These are phyloP conservation scores for Aspergillus hancockii DNA, from an alignment of 495 filamentous ascomycete species.

Conservation along the genomic window DNA sequence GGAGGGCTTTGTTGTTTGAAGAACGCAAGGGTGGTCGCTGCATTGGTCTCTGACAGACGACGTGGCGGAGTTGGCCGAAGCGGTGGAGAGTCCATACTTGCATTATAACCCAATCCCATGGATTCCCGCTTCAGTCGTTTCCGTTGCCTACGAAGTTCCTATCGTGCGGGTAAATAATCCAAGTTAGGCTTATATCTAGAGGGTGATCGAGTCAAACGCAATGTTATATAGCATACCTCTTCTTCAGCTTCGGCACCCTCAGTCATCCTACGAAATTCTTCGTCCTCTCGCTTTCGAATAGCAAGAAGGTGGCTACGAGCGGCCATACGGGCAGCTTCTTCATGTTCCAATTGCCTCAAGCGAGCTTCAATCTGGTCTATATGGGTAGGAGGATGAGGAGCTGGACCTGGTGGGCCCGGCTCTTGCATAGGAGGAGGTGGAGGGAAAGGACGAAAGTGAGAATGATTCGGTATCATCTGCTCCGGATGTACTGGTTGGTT, in stretches of 20 bases:
- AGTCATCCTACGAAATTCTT: constrained; percentile 49
- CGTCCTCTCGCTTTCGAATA: constrained; percentile 50
- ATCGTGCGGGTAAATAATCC: constrained; percentile 3
- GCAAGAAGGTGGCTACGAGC: constrained; percentile 45
- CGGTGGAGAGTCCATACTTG: constrained; percentile 42
- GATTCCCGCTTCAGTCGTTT: constrained; percentile 50
- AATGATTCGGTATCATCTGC: constrained; percentile 39
- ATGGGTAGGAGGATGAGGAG: constrained; percentile 28
- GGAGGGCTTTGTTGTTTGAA: constrained; percentile 52
- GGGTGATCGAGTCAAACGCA: not conserved
- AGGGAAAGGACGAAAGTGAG: constrained; percentile 41
- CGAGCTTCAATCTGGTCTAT: constrained; percentile 49
- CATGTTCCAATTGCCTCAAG: constrained; percentile 48
- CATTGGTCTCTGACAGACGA: constrained; percentile 49
- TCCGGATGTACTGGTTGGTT: constrained; percentile 39
- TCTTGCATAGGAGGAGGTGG: constrained; percentile 39
- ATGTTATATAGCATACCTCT: constrained; percentile 38
- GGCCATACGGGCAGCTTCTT: constrained; percentile 47
- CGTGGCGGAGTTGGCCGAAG: constrained; percentile 45
- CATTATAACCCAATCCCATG: constrained; percentile 44
- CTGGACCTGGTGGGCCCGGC: constrained; percentile 33
- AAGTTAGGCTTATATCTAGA: constrained; percentile 14
- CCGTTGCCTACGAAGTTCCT: constrained; percentile 50
- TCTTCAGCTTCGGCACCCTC: constrained; percentile 49
- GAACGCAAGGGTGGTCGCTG: constrained; percentile 53